Evolutionary conservation across 768 basidiomycete species (phyloP), one percentile per base, ranked within the genome.

Genomic region (Pulveroboletus frians): DNA sequence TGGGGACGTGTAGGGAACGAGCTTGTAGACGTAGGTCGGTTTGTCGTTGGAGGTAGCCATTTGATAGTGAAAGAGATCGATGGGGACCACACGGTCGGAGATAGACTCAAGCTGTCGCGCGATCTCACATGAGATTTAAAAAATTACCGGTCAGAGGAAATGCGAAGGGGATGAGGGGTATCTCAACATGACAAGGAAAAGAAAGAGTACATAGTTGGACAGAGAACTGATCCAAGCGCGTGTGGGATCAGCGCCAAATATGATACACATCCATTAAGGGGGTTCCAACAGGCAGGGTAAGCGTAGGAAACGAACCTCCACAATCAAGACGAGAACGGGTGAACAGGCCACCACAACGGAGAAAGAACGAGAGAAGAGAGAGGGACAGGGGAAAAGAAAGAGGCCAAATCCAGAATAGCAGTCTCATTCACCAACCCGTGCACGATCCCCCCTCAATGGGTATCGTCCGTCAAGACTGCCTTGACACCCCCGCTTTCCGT

Each of bases 401-500:
- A 29, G 38, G 21, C 31, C 32, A 38, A 38, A 41, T 50, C 41
- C 51, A 42, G 49, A 42, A 63, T 38, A 52, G 42, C 36, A 55
- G 27, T 49, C 41, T 43, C 49, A 23, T 57, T 46, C 50, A 41
- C 45, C 45, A 39, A 53, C 50, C 29, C 23, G 18, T 27, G 39
- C 27, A 27, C 31, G 31, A 52, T 47, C 39, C 46, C 26, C 42
- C 53, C 39, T 61, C 52, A 62, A 18, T 53, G 52, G 30, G 50
- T 50, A 23, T 66, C 68, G 56, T 77, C 71, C 55, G 78, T 76
- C 63, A 83, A 65, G 40, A 89, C 74, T 10, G 84, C 88, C 60
- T 80, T 84, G 27, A 91, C 85, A n/a, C 88, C 88, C 2, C 88
- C 88, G 59, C 88, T 91, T 71, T 88, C 85, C 53, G 88, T 91